phyloP scores from a whole-genome alignment of 2,329 filamentous ascomycete genomes.

The Pseudogymnoascus sp. region DNA sequence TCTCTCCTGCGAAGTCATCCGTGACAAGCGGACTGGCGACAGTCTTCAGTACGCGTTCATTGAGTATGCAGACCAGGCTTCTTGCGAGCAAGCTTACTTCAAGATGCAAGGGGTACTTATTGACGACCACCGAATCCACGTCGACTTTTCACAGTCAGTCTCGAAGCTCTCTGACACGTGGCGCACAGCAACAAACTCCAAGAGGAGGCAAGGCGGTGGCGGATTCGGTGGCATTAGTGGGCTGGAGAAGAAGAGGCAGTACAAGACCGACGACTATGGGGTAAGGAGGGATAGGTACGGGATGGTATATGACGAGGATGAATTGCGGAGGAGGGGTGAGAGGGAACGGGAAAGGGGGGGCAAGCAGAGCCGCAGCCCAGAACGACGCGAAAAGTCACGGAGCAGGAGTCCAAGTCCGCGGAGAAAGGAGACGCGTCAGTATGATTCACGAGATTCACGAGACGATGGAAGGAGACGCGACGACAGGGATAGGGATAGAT shows the following conservation, averaged over 20 bases:
- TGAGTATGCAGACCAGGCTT: constrained; percentile 85
- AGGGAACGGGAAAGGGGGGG: constrained; percentile 31
- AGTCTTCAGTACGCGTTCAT: constrained; percentile 97
- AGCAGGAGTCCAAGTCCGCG: constrained; percentile 28
- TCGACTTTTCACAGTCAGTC: constrained; percentile 96
- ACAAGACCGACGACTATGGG: constrained; percentile 46
- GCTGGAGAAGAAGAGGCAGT: constrained; percentile 85
- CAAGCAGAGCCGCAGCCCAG: constrained; percentile 39
- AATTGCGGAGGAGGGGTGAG: constrained; percentile 47
- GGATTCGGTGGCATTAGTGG: constrained; percentile 87
- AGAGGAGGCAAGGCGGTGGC: constrained; percentile 56
- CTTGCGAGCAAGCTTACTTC: constrained; percentile 92
- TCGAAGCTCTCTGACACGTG: constrained; percentile 81
- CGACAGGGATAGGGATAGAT: constrained; percentile 16
- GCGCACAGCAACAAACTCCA: constrained; percentile 77
- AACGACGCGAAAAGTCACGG: constrained; percentile 26
- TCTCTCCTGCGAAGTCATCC: constrained; percentile 88
- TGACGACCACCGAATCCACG: constrained; percentile 93
- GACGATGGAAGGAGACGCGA: constrained; percentile 15
- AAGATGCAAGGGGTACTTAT: constrained; percentile 98
- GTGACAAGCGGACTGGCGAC: constrained; percentile 88
- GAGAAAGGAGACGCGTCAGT: constrained; percentile 4
- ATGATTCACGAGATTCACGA: constrained; percentile 20
- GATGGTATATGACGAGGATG: constrained; percentile 74
- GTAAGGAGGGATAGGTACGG: constrained; percentile 49